phyloP scores from a whole-genome alignment of 2,329 filamentous ascomycete species.

The Neurospora crassa region DNA sequence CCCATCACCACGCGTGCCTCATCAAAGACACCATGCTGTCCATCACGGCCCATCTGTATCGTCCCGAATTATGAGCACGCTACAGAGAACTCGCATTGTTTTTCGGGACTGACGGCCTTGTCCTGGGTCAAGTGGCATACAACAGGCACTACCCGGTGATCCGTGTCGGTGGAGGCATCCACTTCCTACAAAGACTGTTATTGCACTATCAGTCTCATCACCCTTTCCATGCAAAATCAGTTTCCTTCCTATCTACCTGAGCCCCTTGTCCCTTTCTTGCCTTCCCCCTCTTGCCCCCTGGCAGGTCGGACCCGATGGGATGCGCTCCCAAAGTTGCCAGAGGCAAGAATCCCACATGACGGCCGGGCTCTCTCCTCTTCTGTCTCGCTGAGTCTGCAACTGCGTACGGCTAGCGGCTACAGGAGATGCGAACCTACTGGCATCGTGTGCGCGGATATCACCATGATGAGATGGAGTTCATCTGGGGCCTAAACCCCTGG shows the following conservation, averaged over 20 bases:
- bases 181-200: neutral
- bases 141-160: neutral
- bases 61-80: neutral
- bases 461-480: neutral
- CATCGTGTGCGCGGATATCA: neutral
- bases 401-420: neutral
- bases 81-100: neutral
- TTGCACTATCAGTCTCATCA: neutral
- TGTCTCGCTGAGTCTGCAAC: neutral
- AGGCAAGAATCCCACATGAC: neutral
- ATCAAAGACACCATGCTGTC: neutral
- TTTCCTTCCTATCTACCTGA: neutral
- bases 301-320: neutral
- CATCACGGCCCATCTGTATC: neutral
- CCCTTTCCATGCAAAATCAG: neutral
- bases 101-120: neutral
- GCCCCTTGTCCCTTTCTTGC: neutral
- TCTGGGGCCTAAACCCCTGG: neutral
- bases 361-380: neutral
- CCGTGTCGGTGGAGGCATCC: neutral
- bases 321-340: neutral
- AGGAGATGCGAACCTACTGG: neutral
- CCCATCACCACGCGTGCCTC: neutral
- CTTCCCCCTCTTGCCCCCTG: neutral
- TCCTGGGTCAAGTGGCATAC: neutral